Evolutionary conservation across 441 rosid species (phyloP), one percentile per base, ranked within the genome.

Genomic region (Aquilaria agallochum): DNA sequence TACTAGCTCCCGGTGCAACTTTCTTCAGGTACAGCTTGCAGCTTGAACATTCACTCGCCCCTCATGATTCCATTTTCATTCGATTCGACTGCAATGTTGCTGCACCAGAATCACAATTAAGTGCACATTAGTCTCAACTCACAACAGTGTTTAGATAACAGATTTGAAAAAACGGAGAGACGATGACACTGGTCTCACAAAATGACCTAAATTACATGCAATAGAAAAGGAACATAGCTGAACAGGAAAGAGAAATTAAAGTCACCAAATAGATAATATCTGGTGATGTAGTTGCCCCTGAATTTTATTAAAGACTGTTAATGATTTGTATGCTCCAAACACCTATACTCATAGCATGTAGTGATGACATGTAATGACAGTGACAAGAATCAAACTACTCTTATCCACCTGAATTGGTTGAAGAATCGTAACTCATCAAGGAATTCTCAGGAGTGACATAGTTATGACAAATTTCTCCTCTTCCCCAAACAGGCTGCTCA

Each of bases 61-160:
- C 75, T 86, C 79, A 86, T 50, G 74, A 80, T 84, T 90, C 95
- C 96, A 81, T 85, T 78, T 83, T 87, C 81, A 77, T 60, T 73
- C 73, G 87, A 76, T 74, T 85, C 13, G 84, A 74, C 53, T 73
- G 88, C 72, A 81, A 70, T 15, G 81, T 63, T 49, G 69, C 90
- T 88, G 90, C 76, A 60, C 30, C 68, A 72, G 40, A 56, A 64
- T 45, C 44, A 44, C 31, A 59, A 66, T 30, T 20, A 54, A 52
- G 66, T 73, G 52, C 71, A 55, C 34, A 5, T 53, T 33, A 13
- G 50, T 27, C 51, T 61, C 40, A 11, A 31, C 9, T 10, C 42
- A 20, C 27, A 36, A 36, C 5, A 8, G 5, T 2, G 5, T 36
- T 36, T 8, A 36, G 42, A 36, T 8, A 36, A 20, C 27, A 20